Evolutionary conservation across 257 asterid genomes (phyloP), one percentile per base, ranked within the genome.

Genomic region (Sherardia arvensis): DNA sequence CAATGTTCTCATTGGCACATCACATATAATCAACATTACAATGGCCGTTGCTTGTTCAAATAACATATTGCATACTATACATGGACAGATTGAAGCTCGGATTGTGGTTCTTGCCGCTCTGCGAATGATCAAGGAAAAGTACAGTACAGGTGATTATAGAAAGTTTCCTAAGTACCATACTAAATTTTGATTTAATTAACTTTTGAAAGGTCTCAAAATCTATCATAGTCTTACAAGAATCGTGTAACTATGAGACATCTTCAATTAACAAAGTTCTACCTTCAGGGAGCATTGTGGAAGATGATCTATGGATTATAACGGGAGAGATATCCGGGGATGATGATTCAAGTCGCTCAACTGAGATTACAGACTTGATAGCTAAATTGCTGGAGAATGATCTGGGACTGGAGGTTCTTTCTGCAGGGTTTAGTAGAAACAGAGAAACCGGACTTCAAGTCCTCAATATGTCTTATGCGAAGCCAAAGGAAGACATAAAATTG

Each of bases 41-140:
- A 49, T 49, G 25, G 25, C 7, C 25, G 56, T 49, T 12, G 29
- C 29, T 30, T 26, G 59, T 25, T n/a, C 17, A 21, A 71, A 77
- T 57, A 65, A 62, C 28, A 58, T 65, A 63, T 55, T 61, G 62
- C 59, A 32, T 33, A 12, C 64, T 53, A 62, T 69, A 38, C 69
- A 36, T 69, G 58, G 68, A 23, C 84, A 92, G 98, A 82, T 88
- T 73, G 98, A 92, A 81, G 95, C 95, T 66, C 87, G 98, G 36
- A 78, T 86, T 6, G 85, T 92, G 76, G 90, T 90, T 72, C 95
- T 92, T 59, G 97, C 98, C 10, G 97, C 87, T 75, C 75, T 92
- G 66, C 77, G 93, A 26, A 92, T 80, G 96, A 85, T 91, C 77
- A 91, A 85, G 76, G 97, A 88, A 69, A 80, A 77, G 68, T 74